These are phyloP conservation scores for Aurinia saxatilis DNA, from an alignment of 345 rosid species.

Conservation along the genomic window DNA sequence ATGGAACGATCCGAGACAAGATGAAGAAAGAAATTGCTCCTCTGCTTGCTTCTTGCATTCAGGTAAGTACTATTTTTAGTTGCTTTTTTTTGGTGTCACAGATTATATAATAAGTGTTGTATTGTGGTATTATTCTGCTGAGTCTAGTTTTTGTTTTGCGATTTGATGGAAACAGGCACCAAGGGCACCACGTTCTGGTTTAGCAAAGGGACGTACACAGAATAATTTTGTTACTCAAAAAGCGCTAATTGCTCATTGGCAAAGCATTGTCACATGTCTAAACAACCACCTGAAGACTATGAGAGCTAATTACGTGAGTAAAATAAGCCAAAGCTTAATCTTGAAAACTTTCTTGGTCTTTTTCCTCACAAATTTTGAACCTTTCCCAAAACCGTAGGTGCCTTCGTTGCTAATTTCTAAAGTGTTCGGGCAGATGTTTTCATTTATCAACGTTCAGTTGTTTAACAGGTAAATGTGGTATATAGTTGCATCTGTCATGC, in stretches of 20 bases:
- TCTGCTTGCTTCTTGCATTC: constrained; percentile 80
- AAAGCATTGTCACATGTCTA: constrained; percentile 74
- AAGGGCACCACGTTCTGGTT: constrained; percentile 72
- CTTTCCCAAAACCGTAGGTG: constrained; percentile 42
- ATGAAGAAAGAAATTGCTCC: constrained; percentile 93
- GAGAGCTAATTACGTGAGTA: constrained; percentile 82
- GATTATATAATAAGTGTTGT: neutral
- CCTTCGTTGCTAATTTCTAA: constrained; percentile 77
- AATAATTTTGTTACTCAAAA: constrained; percentile 82
- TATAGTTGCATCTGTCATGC: neutral
- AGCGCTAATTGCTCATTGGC: constrained; percentile 89
- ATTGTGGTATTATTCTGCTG: constrained; percentile 7
- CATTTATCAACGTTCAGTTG: constrained; percentile 88
- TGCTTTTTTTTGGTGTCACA: constrained; percentile 7
- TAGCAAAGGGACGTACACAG: constrained; percentile 82
- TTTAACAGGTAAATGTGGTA: constrained; percentile 69
- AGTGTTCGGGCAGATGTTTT: constrained; percentile 81
- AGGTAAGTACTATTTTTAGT: constrained; percentile 37
- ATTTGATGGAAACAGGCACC: constrained; percentile 61
- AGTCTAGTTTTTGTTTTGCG: constrained; percentile 12
- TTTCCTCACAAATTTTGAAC: constrained; percentile 16
- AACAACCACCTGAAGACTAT: constrained; percentile 63
- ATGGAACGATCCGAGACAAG: constrained; percentile 94
- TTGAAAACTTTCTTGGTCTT: constrained; percentile 5
- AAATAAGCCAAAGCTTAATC: neutral